Conservation (phyloP, 192 early-diverging fungal species). For the Rhizophagus prolifer region DNA sequence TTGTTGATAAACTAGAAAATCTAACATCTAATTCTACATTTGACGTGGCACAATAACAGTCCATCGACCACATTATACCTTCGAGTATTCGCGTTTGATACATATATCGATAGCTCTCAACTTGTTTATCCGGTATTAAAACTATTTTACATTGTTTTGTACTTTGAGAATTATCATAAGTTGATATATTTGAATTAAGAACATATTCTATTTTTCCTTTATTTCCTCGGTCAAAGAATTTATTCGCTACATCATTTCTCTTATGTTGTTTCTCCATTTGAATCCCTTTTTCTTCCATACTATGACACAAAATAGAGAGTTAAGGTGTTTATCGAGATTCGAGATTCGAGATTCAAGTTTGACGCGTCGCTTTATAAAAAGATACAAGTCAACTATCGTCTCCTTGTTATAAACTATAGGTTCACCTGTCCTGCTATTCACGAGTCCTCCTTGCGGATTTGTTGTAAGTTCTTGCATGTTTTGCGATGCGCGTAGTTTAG, state of each 20-base stretch:
- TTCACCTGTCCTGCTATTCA: background rate
- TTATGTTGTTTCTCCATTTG: background rate
- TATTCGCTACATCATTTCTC: background rate
- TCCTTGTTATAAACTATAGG: background rate
- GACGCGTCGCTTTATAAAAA: background rate
- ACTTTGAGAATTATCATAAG: background rate
- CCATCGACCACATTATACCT: too few relatives aligned
- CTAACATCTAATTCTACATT: slow-evolving; percentile 40
- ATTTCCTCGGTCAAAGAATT: background rate
- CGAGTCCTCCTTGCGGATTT: background rate
- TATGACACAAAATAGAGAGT: background rate
- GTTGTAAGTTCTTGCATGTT: background rate
- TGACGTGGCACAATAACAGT: too few relatives aligned
- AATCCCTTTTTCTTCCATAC: background rate
- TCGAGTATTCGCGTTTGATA: slow-evolving; percentile 64
- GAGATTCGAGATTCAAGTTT: background rate
- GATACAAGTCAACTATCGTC: background rate
- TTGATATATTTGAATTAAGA: background rate
- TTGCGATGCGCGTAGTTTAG: background rate
- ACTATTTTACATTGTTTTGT: background rate
- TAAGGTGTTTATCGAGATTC: background rate
- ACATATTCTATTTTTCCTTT: background rate
- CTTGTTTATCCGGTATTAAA: slow-evolving; percentile 37
- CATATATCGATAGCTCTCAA: slow-evolving; percentile 68
- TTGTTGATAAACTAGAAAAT: slow-evolving; percentile 56